Percentiles rank a stretch among this genome's conserved stretches.
Evolutionary conservation across 768 basidiomycete genomes (phyloP).

Genomic region (Pleurotus eryngii): DNA sequence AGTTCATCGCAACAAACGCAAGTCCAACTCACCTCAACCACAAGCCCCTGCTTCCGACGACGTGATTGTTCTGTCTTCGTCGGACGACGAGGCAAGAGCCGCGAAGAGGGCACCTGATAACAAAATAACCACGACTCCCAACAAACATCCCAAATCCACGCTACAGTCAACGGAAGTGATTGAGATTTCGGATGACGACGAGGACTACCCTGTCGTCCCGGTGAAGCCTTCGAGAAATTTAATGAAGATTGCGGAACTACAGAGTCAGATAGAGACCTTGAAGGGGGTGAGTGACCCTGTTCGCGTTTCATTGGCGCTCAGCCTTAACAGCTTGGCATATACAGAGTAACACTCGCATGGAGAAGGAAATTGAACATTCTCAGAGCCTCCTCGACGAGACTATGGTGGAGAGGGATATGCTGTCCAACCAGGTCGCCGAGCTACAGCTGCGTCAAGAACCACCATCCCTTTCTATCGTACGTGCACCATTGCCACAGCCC

Average conservation of each 20-base stretch:
- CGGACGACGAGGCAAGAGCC: neutral
- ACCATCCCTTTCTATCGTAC: constrained; percentile 1
- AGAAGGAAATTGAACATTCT: constrained; percentile 15
- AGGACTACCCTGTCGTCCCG: constrained; percentile 9
- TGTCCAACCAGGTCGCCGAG: constrained; percentile 23
- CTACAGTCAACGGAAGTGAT: constrained; percentile 20
- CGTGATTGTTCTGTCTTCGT: neutral
- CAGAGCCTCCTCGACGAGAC: neutral
- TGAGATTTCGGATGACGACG: constrained; percentile 47
- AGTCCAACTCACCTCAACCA: neutral
- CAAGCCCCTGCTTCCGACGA: neutral
- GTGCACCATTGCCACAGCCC: neutral
- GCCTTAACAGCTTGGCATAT: neutral
- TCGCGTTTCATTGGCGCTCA: neutral
- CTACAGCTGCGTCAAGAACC: constrained; percentile 22
- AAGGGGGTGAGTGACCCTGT: constrained; percentile 34
- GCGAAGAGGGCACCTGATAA: neutral
- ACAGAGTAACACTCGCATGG: neutral
- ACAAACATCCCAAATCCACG: neutral
- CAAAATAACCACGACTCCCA: neutral
- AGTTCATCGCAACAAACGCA: neutral
- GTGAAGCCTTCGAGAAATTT: constrained; percentile 14
- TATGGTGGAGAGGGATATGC: neutral
- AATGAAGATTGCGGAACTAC: constrained; percentile 28
- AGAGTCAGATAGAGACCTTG: constrained; percentile 37